phyloP scores from a whole-genome alignment of 1,284 basidiomycete species.

The Pisolithus thermaeus region DNA sequence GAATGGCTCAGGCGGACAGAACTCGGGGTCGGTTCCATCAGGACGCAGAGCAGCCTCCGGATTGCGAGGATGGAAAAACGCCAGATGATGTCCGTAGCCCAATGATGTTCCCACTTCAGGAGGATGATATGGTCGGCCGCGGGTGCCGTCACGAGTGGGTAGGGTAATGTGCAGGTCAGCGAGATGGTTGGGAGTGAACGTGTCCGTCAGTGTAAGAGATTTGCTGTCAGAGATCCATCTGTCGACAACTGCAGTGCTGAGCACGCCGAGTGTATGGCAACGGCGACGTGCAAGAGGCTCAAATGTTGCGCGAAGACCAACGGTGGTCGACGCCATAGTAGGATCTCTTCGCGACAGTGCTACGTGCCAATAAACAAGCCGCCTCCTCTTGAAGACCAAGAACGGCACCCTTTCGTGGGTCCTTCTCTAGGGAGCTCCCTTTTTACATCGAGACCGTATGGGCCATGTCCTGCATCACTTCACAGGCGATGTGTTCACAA shows the following conservation, averaged over 20 bases:
- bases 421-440: too few species aligned
- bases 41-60: constrained; percentile 52
- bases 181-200: constrained; percentile 46
- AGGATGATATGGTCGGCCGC: constrained; percentile 17
- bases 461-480: too few species aligned
- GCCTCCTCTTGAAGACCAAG: too few species aligned
- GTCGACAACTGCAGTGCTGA: constrained; percentile 31
- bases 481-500: too few species aligned
- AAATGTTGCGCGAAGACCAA: too few species aligned
- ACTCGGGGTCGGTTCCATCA: constrained; percentile 70
- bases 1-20: constrained; percentile 71
- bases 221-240: constrained; percentile 46
- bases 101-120: constrained; percentile 43
- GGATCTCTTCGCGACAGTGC: too few species aligned
- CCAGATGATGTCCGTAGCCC: constrained; percentile 64
- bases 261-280: background rate
- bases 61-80: constrained; percentile 67
- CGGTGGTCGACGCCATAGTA: background rate
- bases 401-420: too few species aligned
- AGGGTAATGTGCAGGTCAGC: constrained; percentile 62
- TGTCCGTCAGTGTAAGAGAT: constrained; percentile 37
- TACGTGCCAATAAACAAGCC: too few species aligned
- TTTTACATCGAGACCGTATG: too few species aligned
- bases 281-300: background rate
- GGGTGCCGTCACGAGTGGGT: constrained; percentile 61